phyloP scores from a whole-genome alignment of 2,329 filamentous ascomycete species.

The Talaromyces sp. region DNA sequence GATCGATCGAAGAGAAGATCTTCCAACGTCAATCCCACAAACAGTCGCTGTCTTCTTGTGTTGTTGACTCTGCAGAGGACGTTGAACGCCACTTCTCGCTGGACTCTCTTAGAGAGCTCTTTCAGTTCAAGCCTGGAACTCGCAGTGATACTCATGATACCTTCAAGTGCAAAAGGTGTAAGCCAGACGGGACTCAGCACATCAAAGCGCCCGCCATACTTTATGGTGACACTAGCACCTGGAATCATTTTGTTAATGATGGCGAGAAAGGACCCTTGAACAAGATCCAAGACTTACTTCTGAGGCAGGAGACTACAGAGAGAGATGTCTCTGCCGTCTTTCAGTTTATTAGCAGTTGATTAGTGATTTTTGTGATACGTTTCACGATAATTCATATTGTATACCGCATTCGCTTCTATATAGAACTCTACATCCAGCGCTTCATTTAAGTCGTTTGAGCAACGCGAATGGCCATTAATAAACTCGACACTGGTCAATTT shows the following conservation, averaged over 20 bases:
- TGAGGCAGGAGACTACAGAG: constrained; percentile 77
- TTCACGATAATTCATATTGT: neutral
- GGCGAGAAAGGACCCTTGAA: constrained; percentile 60
- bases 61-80: constrained; percentile 93
- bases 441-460: neutral
- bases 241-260: constrained; percentile 93
- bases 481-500: too few relatives aligned
- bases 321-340: constrained; percentile 88
- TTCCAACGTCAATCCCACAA: constrained; percentile 99
- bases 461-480: too few relatives aligned
- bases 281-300: constrained; percentile 81
- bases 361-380: neutral
- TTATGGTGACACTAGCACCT: constrained; percentile 97
- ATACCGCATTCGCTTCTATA: neutral
- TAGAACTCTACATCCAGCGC: neutral
- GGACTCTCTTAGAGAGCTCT: constrained; percentile 84
- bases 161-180: constrained; percentile 96
- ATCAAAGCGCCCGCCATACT: constrained; percentile 92
- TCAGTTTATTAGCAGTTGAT: constrained; percentile 91
- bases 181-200: constrained; percentile 76
- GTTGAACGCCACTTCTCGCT: constrained; percentile 94
- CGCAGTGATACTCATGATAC: constrained; percentile 94
- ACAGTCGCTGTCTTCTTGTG: constrained; percentile 90
- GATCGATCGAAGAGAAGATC: constrained; percentile 98
- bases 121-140: constrained; percentile 82